Conservation (phyloP, 1,139 yeast species). For the Pichia sp. region DNA sequence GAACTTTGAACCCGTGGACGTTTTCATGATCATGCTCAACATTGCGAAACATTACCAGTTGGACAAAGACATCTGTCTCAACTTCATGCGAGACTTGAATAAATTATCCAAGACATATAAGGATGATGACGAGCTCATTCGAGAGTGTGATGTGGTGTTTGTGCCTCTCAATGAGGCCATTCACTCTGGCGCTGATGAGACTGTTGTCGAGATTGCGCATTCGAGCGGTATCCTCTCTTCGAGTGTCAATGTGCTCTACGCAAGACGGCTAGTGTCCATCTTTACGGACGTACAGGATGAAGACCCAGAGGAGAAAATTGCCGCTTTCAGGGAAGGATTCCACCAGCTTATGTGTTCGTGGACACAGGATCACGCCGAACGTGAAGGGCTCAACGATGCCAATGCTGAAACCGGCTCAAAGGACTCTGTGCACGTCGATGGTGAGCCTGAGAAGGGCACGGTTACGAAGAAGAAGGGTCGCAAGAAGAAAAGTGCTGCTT, state of each 20-base stretch:
- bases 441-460: too few species aligned
- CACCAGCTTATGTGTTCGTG: neutral
- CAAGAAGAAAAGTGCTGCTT: too few species aligned
- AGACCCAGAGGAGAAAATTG: neutral
- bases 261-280: constrained; percentile 1
- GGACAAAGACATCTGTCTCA: constrained; percentile 16
- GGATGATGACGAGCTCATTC: constrained; percentile 1
- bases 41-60: constrained; percentile 16
- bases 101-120: constrained; percentile 11
- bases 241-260: constrained; percentile 1
- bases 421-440: too few species aligned
- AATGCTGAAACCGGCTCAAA: too few species aligned
- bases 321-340: neutral
- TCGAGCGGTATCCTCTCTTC: constrained; percentile 1
- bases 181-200: constrained; percentile 7
- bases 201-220: constrained; percentile 9
- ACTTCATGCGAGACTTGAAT: constrained; percentile 17
- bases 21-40: constrained; percentile 16
- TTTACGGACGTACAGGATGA: neutral
- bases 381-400: neutral
- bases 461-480: too few species aligned
- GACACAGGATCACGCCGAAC: neutral
- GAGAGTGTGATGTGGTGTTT: constrained; percentile 16
- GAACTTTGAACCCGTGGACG: constrained; percentile 4
- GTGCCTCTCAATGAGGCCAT: constrained; percentile 9